Conservation (phyloP, 2,329 filamentous ascomycete genomes). For the Rhytidhysteron rufulum region DNA sequence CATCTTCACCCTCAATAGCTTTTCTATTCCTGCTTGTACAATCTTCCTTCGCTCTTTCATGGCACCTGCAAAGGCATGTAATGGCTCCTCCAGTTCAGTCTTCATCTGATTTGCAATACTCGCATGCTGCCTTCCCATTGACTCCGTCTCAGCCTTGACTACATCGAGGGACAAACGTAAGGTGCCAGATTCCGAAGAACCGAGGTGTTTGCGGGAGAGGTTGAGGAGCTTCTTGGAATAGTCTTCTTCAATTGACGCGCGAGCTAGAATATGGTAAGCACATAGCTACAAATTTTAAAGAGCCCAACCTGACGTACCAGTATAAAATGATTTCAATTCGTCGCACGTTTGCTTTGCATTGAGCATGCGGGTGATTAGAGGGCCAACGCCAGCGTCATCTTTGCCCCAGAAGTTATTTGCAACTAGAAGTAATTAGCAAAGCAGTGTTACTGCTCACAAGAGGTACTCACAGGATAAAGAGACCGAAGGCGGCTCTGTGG, state of each 20-base stretch:
- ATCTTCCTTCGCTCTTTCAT: conserved; percentile 98
- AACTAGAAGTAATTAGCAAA: conserved; percentile 55
- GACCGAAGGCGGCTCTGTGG: conserved; percentile 61
- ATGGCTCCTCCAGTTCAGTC: conserved; percentile 87
- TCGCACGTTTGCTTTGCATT: conserved; percentile 92
- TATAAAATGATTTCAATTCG: conserved; percentile 89
- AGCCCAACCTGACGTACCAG: conserved; percentile 49
- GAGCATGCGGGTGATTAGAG: conserved; percentile 90
- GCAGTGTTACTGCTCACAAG: background rate
- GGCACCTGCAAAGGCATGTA: conserved; percentile 84
- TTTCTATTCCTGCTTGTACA: conserved; percentile 89
- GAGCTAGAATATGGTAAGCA: conserved; percentile 52
- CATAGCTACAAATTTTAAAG: background rate
- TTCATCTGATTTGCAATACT: conserved; percentile 93
- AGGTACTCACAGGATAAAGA: conserved; percentile 60
- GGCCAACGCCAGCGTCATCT: conserved; percentile 91
- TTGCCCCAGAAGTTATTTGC: conserved; percentile 99
- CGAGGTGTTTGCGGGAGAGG: conserved; percentile 81
- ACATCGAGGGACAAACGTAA: conserved; percentile 82
- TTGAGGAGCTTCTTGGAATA: conserved; percentile 86
- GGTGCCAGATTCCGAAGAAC: conserved; percentile 81
- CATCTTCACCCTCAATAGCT: conserved; percentile 86
- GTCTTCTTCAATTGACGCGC: conserved; percentile 93
- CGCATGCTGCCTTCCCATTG: conserved; percentile 91
- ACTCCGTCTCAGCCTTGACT: conserved; percentile 82